These are phyloP conservation scores for Didymella arachidicola DNA, from an alignment of 2,329 filamentous ascomycete genomes.

Conservation along the genomic window DNA sequence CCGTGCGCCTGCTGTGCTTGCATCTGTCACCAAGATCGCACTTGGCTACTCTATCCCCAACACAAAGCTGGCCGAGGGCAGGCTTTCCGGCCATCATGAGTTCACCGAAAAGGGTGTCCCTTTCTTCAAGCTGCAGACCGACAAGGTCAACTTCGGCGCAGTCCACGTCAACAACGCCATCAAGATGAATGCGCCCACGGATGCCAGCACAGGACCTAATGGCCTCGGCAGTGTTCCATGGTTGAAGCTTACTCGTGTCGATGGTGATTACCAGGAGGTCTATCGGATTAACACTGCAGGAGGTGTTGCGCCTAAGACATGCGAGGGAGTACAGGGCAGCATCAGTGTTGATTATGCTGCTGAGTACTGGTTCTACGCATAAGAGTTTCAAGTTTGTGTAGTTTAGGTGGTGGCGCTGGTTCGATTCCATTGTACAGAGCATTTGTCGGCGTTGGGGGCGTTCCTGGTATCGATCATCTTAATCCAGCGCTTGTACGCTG, in stretches of 20 bases:
- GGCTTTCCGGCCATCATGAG: slow-evolving; percentile 79
- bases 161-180: slow-evolving; percentile 70
- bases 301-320: slow-evolving; percentile 77
- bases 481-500: slow-evolving; percentile 1
- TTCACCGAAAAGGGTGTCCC: slow-evolving; percentile 76
- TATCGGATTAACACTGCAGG: slow-evolving; percentile 87
- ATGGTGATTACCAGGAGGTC: slow-evolving; percentile 69
- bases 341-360: slow-evolving; percentile 84
- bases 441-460: slow-evolving; percentile 44
- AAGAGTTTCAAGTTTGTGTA: neutral
- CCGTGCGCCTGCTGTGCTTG: slow-evolving; percentile 71
- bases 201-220: slow-evolving; percentile 65
- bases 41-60: slow-evolving; percentile 69
- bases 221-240: slow-evolving; percentile 74
- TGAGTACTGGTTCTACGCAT: slow-evolving; percentile 72
- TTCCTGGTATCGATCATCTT: slow-evolving; percentile 1
- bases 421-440: slow-evolving; percentile 36
- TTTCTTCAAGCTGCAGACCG: slow-evolving; percentile 78
- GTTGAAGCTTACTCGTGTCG: slow-evolving; percentile 70
- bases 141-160: slow-evolving; percentile 61
- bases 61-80: slow-evolving; percentile 59
- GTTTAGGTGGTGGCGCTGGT: neutral
- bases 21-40: slow-evolving; percentile 70
- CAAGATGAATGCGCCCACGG: slow-evolving; percentile 67
- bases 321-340: slow-evolving; percentile 66